These are phyloP conservation scores for Spencermartinsiella europaea DNA, from an alignment of 805 yeast species.

Conservation along the genomic window DNA sequence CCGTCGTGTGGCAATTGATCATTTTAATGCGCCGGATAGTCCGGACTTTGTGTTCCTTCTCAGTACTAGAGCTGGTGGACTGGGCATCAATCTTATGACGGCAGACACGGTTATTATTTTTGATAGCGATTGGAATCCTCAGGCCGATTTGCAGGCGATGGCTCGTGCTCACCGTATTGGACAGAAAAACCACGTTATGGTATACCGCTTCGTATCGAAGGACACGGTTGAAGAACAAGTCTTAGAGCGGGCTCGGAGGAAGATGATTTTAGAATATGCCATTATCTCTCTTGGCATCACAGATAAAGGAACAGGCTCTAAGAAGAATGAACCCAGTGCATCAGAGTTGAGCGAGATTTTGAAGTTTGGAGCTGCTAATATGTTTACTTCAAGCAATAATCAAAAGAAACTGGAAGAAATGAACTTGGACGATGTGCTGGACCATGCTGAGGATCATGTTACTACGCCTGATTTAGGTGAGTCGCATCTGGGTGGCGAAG, in stretches of 20 bases:
- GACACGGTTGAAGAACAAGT: conserved; percentile 98
- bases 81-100: conserved; percentile 97
- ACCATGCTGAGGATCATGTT: conserved; percentile 95
- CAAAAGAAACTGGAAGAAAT: conserved; percentile 93
- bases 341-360: conserved; percentile 88
- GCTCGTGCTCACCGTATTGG: conserved; percentile 99
- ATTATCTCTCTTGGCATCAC: conserved; percentile 94
- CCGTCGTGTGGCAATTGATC: conserved; percentile 92
- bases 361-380: conserved; percentile 97
- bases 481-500: conserved; percentile 97
- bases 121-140: conserved; percentile 99
- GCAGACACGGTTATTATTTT: conserved; percentile 98
- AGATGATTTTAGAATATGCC: conserved; percentile 98
- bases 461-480: conserved; percentile 97
- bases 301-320: conserved; percentile 53
- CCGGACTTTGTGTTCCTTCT: conserved; percentile 85
- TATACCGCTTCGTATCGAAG: conserved; percentile 93
- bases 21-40: conserved; percentile 89
- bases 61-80: conserved; percentile 97
- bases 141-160: conserved; percentile 99
- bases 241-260: conserved; percentile 91
- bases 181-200: conserved; percentile 97
- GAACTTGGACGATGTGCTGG: conserved; percentile 91
- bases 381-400: conserved; percentile 93
- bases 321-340: conserved; percentile 69